Percentiles rank a stretch among this genome's conserved stretches.
Conservation (phyloP, 2,329 filamentous ascomycete genomes). For the Arthroderma uncinatum region DNA sequence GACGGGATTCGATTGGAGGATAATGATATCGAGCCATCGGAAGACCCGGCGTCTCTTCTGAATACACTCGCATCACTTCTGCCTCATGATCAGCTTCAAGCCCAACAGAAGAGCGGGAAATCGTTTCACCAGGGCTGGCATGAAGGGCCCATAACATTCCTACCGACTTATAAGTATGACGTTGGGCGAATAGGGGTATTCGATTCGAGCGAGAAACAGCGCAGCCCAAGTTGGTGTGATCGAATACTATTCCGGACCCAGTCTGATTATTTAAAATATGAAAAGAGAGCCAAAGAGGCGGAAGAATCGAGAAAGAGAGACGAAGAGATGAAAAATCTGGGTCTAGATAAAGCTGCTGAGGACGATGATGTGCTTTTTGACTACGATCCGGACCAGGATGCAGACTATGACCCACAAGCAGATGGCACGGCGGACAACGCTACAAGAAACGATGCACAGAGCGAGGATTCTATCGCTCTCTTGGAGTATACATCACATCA, state of each 20-base stretch:
- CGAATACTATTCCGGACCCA: slow-evolving; percentile 78
- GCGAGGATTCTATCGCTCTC: slow-evolving; percentile 43
- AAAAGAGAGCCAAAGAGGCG: slow-evolving; percentile 52
- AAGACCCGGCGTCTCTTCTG: slow-evolving; percentile 76
- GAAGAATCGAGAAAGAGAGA: slow-evolving; percentile 60
- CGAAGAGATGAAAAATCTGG: slow-evolving; percentile 71
- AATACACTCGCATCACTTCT: slow-evolving; percentile 79
- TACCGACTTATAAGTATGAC: slow-evolving; percentile 97
- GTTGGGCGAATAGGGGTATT: slow-evolving; percentile 85
- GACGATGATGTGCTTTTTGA: slow-evolving; percentile 81
- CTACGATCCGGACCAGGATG: slow-evolving; percentile 75
- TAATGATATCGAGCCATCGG: slow-evolving; percentile 57
- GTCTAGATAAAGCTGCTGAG: slow-evolving; percentile 59
- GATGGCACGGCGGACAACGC: slow-evolving; percentile 22
- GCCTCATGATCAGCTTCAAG: slow-evolving; percentile 75
- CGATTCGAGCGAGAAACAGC: slow-evolving; percentile 87
- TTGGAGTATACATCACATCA: slow-evolving; percentile 78
- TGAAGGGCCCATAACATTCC: slow-evolving; percentile 75
- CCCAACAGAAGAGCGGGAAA: slow-evolving; percentile 62
- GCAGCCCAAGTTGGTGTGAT: slow-evolving; percentile 94
- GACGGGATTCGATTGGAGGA: slow-evolving; percentile 30
- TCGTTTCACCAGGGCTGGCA: slow-evolving; percentile 85
- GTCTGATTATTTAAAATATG: slow-evolving; percentile 55
- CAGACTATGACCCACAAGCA: slow-evolving; percentile 40
- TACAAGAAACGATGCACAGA: slow-evolving; percentile 12